Evolutionary conservation across 2,329 filamentous ascomycete genomes (phyloP).

Genomic region (Plenodomus tracheiphilus): DNA sequence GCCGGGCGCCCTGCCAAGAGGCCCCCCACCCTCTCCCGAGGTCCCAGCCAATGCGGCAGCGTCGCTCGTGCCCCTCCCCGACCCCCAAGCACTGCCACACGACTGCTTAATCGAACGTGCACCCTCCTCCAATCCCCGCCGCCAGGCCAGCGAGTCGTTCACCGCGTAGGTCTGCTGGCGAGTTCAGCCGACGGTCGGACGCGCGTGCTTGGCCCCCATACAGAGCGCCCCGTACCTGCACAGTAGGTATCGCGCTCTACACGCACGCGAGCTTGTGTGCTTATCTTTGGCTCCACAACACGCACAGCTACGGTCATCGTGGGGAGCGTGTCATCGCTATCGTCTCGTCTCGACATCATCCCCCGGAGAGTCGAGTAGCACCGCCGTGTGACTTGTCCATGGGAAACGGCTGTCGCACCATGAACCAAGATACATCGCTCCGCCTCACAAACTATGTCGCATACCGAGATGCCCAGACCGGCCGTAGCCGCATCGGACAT

Average conservation of each 20-base stretch:
- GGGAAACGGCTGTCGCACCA: neutral
- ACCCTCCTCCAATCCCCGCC: neutral
- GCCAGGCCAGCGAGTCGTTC: neutral
- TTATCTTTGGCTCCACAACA: neutral
- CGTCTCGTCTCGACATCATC: neutral
- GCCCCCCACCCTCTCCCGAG: neutral
- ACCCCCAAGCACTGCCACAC: neutral
- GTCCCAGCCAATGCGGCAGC: neutral
- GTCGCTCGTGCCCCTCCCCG: neutral
- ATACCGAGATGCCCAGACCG: slow-evolving; percentile 28
- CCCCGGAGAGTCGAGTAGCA: neutral
- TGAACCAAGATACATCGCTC: neutral
- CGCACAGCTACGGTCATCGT: neutral
- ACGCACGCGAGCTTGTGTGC: neutral
- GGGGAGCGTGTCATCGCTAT: neutral
- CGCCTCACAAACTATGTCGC: slow-evolving; percentile 48
- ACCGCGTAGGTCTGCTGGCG: neutral
- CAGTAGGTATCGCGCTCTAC: neutral
- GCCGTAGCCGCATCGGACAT: slow-evolving; percentile 47
- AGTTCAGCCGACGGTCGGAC: neutral
- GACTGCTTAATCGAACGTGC: neutral
- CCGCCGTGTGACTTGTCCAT: no score
- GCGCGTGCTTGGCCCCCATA: neutral
- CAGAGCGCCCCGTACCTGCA: no score
- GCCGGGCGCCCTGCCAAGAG: neutral